phyloP scores from a whole-genome alignment of 305 asterid species.

The Euphrasia arctica region DNA sequence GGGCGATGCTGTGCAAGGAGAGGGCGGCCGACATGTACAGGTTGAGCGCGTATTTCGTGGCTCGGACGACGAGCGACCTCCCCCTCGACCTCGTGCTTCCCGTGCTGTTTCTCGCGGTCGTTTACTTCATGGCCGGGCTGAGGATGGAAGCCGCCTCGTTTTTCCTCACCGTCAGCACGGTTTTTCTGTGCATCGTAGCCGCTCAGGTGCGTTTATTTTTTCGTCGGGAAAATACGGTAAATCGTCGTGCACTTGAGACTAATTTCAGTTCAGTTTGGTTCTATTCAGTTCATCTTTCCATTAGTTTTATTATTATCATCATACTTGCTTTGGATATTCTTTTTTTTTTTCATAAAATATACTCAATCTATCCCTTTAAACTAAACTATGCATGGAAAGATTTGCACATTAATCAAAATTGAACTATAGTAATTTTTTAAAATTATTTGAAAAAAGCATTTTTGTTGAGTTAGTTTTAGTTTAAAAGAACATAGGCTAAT shows the following conservation, averaged over 20 bases:
- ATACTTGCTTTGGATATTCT: too few relatives aligned
- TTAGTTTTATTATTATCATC: too few relatives aligned
- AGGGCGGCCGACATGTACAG: constrained; percentile 98
- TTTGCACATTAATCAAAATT: too few relatives aligned
- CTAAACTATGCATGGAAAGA: too few relatives aligned
- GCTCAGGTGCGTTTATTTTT: constrained; percentile 65
- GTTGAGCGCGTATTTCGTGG: constrained; percentile 90
- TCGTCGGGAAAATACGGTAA: background rate
- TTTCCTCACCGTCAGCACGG: constrained; percentile 76
- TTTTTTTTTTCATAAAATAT: too few relatives aligned
- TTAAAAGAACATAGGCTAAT: too few relatives aligned
- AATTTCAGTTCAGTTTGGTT: background rate
- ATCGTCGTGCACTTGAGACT: constrained; percentile 2
- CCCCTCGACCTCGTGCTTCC: constrained; percentile 93
- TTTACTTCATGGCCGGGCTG: constrained; percentile 97
- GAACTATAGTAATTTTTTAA: too few relatives aligned
- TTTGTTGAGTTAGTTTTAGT: too few relatives aligned
- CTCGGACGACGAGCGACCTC: constrained; percentile 89
- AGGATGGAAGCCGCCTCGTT: constrained; percentile 60
- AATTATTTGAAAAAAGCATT: too few relatives aligned
- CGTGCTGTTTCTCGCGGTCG: constrained; percentile 76
- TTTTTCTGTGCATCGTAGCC: constrained; percentile 89
- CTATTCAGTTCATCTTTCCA: too few relatives aligned
- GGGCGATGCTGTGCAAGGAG: constrained; percentile 95
- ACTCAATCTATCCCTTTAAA: too few relatives aligned